These are phyloP conservation scores for Rhizopus delemar DNA, from an alignment of 371 early-diverging fungal species.

Conservation along the genomic window DNA sequence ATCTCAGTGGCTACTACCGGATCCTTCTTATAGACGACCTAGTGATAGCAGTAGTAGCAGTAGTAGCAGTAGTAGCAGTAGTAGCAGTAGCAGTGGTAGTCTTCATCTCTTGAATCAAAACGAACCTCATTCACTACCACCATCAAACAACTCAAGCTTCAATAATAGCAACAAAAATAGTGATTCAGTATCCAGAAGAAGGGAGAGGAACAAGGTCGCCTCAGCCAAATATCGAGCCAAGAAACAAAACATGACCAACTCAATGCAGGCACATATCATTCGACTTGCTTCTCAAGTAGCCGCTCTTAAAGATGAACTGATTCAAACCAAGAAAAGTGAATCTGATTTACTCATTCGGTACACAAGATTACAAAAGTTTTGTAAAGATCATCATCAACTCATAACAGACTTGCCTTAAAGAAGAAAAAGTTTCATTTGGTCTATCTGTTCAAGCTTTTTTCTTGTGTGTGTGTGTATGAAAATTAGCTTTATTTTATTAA, in stretches of 20 bases:
- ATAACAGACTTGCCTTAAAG: too few species aligned
- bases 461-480: too few species aligned
- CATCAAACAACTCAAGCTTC: not conserved
- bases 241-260: constrained; percentile 35
- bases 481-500: too few species aligned
- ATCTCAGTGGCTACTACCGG: too few species aligned
- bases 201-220: constrained; percentile 66
- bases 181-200: constrained; percentile 22
- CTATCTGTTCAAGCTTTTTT: too few species aligned
- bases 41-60: not conserved
- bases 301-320: constrained; percentile 12
- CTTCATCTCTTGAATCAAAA: not conserved
- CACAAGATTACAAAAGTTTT: constrained; percentile 8
- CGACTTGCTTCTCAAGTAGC: constrained; percentile 24
- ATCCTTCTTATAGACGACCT: not conserved
- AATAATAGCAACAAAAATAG: not conserved
- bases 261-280: constrained; percentile 27
- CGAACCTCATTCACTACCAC: not conserved
- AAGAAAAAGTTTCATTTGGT: too few species aligned
- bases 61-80: not conserved
- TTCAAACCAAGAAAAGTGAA: constrained; percentile 11
- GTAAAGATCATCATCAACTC: not conserved
- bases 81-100: not conserved
- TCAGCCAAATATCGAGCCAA: constrained; percentile 70
- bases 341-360: constrained; percentile 8